Evolutionary conservation across 2,329 filamentous ascomycete species (phyloP).

Genomic region (Xylariaceae sp.): DNA sequence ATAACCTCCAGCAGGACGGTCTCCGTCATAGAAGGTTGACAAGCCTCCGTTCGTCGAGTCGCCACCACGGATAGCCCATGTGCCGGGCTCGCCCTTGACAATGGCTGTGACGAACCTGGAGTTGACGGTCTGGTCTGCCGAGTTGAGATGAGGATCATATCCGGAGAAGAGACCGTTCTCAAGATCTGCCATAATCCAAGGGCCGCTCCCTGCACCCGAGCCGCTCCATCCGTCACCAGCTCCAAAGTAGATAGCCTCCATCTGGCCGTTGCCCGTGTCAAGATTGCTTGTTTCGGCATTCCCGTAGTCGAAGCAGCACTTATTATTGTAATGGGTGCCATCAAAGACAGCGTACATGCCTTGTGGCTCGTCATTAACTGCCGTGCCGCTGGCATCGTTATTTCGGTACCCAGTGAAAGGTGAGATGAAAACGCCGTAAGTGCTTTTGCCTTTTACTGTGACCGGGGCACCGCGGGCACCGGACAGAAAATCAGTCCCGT

Average conservation of each 20-base stretch:
- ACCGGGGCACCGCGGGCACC: slow-evolving; percentile 57
- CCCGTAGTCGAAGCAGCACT: slow-evolving; percentile 54
- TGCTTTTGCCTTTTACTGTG: slow-evolving; percentile 55
- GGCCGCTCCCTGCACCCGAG: slow-evolving; percentile 51
- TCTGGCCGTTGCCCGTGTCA: slow-evolving; percentile 58
- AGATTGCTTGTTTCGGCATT: slow-evolving; percentile 48
- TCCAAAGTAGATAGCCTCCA: slow-evolving; percentile 66
- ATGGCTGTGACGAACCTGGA: slow-evolving; percentile 53
- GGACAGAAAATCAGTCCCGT: slow-evolving; percentile 57
- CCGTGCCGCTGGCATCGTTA: slow-evolving; percentile 47
- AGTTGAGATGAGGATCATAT: slow-evolving; percentile 39
- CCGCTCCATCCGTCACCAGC: slow-evolving; percentile 40
- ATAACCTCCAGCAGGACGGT: slow-evolving; percentile 50
- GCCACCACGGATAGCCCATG: slow-evolving; percentile 57
- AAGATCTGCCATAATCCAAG: slow-evolving; percentile 66
- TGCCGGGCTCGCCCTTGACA: slow-evolving; percentile 51
- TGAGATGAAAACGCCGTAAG: slow-evolving; percentile 58
- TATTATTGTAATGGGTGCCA: slow-evolving; percentile 54
- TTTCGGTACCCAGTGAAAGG: slow-evolving; percentile 62
- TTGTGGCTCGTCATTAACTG: slow-evolving; percentile 50
- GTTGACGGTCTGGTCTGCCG: slow-evolving; percentile 47
- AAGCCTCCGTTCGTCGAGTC: slow-evolving; percentile 50
- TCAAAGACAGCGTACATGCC: slow-evolving; percentile 59
- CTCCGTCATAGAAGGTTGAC: slow-evolving; percentile 55
- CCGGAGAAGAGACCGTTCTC: slow-evolving; percentile 64